These are phyloP conservation scores for Phellinidium pouzarii DNA, from an alignment of 1,284 basidiomycete genomes.

Conservation along the genomic window DNA sequence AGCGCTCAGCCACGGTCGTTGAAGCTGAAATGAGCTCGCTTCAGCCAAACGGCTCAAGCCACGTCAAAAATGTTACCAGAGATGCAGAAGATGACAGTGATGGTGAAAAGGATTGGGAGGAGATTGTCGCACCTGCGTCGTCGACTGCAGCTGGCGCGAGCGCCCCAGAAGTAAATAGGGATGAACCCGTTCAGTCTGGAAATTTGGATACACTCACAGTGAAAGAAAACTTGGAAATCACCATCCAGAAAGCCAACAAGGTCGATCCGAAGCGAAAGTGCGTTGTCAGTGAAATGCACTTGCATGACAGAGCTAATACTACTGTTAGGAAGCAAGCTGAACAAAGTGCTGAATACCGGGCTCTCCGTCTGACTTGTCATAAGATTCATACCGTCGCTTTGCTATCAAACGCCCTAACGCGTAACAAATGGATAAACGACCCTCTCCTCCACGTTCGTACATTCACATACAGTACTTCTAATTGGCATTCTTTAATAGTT, in stretches of 20 bases:
- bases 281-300: neutral
- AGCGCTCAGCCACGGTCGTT: neutral
- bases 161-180: neutral
- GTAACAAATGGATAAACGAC: conserved; percentile 88
- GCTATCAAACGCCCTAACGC: conserved; percentile 65
- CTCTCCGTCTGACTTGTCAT: conserved; percentile 68
- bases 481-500: neutral
- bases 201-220: conserved; percentile 20
- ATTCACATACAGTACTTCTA: conserved; percentile 21
- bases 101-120: conserved; percentile 24
- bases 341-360: conserved; percentile 55
- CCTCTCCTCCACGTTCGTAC: conserved; percentile 67
- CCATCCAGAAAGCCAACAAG: conserved; percentile 41
- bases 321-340: conserved; percentile 32
- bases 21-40: conserved; percentile 5
- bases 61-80: neutral
- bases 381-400: conserved; percentile 82
- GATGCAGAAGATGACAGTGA: conserved; percentile 15
- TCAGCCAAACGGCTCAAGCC: conserved; percentile 1
- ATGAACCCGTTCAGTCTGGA: neutral
- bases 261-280: conserved; percentile 27
- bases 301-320: neutral
- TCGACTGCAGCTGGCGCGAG: conserved; percentile 4
- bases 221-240: conserved; percentile 50
- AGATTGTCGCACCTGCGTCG: conserved; percentile 29